Percentiles rank a stretch among this genome's conserved stretches.
phyloP scores from a whole-genome alignment of 345 rosid species.

The Populus tremula region DNA sequence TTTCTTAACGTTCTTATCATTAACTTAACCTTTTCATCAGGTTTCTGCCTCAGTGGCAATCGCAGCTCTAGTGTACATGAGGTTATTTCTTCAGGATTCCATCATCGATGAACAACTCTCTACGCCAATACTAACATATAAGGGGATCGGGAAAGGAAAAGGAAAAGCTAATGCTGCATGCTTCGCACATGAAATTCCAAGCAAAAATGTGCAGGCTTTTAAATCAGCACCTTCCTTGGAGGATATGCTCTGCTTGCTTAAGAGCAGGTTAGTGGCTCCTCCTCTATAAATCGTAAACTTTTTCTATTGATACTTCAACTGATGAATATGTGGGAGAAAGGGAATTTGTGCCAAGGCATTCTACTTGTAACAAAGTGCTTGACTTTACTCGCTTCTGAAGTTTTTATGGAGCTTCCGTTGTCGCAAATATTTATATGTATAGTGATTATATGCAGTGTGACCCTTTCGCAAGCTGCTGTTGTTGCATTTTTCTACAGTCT shows the following conservation, averaged over 20 bases:
- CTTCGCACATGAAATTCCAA: slow-evolving; percentile 25
- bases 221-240: slow-evolving; percentile 49
- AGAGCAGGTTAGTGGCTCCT: slow-evolving; percentile 52
- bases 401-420: not conserved
- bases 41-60: slow-evolving; percentile 54
- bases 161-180: slow-evolving; percentile 4
- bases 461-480: slow-evolving; percentile 69
- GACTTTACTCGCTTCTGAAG: not conserved
- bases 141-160: slow-evolving; percentile 15
- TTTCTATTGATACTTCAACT: not conserved
- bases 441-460: slow-evolving; percentile 42
- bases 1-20: not conserved
- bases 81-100: slow-evolving; percentile 65
- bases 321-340: not conserved
- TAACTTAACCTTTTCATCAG: slow-evolving; percentile 17
- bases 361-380: not conserved
- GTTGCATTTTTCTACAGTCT: slow-evolving; percentile 73
- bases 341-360: not conserved
- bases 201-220: slow-evolving; percentile 23
- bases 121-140: slow-evolving; percentile 42
- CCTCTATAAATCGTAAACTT: not conserved
- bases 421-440: not conserved
- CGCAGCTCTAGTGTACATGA: slow-evolving; percentile 54
- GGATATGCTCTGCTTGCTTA: slow-evolving; percentile 51
- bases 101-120: slow-evolving; percentile 27